Base-by-base conservation (phyloP, 1,284 basidiomycete species). In the Trichosporon sp. region DNA sequence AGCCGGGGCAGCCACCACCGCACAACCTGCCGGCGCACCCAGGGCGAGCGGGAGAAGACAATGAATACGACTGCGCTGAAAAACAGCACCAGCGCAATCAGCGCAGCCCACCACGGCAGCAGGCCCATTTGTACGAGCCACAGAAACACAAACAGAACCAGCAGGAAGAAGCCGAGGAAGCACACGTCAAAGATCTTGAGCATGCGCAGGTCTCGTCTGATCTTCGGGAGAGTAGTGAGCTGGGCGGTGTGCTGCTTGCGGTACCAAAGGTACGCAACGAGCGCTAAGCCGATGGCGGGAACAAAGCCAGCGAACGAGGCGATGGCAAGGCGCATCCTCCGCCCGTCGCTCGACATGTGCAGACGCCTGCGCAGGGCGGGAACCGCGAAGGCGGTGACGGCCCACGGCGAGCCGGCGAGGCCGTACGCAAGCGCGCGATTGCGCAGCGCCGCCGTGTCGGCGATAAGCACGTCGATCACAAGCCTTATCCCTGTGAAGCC, bases 321-420 rank as follows among this genome's bases (percentile, higher is more conserved):
- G 34, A 51, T 51, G 47, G 23, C 21, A 21, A 9, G 21, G 7
- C 47, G 47, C 23, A 79, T 81, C 47, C 75, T 83, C 82, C 82
- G 84, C 65, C 80, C 68, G 83, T 83, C 84, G 27, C 80, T 81
- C 42, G 70, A 77, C 18, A 70, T 73, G 64, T 72, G 77, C 38
- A 82, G 77, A 8, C 76, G 69, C 21, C 82, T 77, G 0, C 76
- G 68, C 5, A 78, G 72, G 47, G 80, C 73, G 47, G 84, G 75
- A 1, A 83, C 83, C 23, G 78, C 80, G 25, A 81, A 84, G 11
- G 83, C 78, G 34, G 83, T 83, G 75, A 84, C 83, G 65, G 82
- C 74, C 73, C 78, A 84, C 0, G 84, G 84, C 7, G 80, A 75
- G 0, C 83, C 80, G 18, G 83, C 83, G 68, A 83, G 79, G 68